Percentiles rank a stretch among this genome's conserved stretches.
Evolutionary conservation across 768 basidiomycete species (phyloP).

Genomic region (Thelephora aurantiotincta): DNA sequence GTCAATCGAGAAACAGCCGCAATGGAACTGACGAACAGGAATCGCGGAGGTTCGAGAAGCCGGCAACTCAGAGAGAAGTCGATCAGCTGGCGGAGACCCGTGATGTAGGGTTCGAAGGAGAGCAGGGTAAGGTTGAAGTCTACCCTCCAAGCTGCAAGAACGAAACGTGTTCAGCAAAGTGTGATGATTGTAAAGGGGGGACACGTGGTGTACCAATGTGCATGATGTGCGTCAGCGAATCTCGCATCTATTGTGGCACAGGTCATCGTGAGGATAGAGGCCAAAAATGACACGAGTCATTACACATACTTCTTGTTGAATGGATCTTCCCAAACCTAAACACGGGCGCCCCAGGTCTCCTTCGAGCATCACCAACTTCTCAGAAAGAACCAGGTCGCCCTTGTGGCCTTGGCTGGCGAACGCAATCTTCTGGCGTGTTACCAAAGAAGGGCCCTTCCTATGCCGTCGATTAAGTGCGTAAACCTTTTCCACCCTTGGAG

Average conservation of each 20-base stretch:
- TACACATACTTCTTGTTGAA: slow-evolving; percentile 8
- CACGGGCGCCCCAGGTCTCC: slow-evolving; percentile 9
- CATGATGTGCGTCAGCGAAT: neutral
- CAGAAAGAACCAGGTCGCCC: slow-evolving; percentile 3
- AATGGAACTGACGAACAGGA: slow-evolving; percentile 15
- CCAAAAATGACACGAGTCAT: neutral
- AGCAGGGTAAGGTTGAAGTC: slow-evolving; percentile 25
- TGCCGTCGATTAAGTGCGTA: slow-evolving; percentile 11
- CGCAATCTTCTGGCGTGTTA: slow-evolving; percentile 6
- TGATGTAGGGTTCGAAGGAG: slow-evolving; percentile 24
- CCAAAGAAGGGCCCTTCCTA: neutral
- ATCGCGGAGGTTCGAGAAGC: slow-evolving; percentile 4
- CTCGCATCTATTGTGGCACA: neutral
- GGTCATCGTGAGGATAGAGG: neutral
- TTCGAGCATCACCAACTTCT: slow-evolving; percentile 8
- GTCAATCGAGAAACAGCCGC: slow-evolving; percentile 8
- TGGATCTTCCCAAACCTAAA: slow-evolving; percentile 8
- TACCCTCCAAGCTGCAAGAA: slow-evolving; percentile 21
- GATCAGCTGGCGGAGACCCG: slow-evolving; percentile 11
- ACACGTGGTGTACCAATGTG: neutral
- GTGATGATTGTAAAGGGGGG: no score
- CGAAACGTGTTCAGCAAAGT: neutral
- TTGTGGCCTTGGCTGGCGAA: slow-evolving; percentile 8
- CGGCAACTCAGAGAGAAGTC: slow-evolving; percentile 12
- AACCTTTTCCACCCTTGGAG: slow-evolving; percentile 7